These are phyloP conservation scores for Backusella tarrabulga DNA, from an alignment of 192 early-diverging fungal species.

Conservation along the genomic window DNA sequence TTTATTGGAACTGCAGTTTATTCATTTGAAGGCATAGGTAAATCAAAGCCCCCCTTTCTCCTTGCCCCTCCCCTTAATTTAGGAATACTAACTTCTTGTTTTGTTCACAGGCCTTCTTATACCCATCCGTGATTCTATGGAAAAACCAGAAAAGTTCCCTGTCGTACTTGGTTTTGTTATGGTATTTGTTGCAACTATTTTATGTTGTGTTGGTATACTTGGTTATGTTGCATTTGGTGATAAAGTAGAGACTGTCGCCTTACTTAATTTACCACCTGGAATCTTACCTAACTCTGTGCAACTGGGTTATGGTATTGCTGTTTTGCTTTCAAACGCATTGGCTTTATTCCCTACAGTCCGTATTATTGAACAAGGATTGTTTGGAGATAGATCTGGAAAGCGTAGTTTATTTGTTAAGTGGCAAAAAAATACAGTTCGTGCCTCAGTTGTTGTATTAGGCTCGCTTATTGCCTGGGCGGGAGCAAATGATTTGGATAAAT, in stretches of 20 bases:
- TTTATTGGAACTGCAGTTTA: conserved; percentile 89
- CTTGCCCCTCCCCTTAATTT: not conserved
- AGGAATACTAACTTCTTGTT: not conserved
- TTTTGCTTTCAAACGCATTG: conserved; percentile 84
- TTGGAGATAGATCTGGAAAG: conserved; percentile 63
- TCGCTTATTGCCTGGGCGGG: conserved; percentile 70
- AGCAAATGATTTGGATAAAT: conserved; percentile 79
- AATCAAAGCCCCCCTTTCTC: conserved; percentile 16
- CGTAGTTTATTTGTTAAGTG: conserved; percentile 60
- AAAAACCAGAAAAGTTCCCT: conserved; percentile 81
- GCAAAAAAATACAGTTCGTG: conserved; percentile 75
- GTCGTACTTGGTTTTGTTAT: conserved; percentile 71
- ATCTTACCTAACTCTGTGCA: conserved; percentile 66
- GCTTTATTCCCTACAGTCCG: conserved; percentile 87
- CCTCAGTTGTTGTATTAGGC: conserved; percentile 59
- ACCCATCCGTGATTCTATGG: conserved; percentile 80
- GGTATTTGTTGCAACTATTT: conserved; percentile 63
- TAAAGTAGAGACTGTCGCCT: conserved; percentile 75
- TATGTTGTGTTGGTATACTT: conserved; percentile 72
- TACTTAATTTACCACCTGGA: conserved; percentile 78
- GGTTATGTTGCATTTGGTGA: conserved; percentile 82
- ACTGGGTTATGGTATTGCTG: conserved; percentile 83
- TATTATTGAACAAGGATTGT: conserved; percentile 80
- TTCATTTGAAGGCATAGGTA: conserved; percentile 91
- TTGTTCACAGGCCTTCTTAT: conserved; percentile 48